These are phyloP conservation scores for Huntiella decipiens DNA, from an alignment of 2,329 filamentous ascomycete species.

Conservation along the genomic window DNA sequence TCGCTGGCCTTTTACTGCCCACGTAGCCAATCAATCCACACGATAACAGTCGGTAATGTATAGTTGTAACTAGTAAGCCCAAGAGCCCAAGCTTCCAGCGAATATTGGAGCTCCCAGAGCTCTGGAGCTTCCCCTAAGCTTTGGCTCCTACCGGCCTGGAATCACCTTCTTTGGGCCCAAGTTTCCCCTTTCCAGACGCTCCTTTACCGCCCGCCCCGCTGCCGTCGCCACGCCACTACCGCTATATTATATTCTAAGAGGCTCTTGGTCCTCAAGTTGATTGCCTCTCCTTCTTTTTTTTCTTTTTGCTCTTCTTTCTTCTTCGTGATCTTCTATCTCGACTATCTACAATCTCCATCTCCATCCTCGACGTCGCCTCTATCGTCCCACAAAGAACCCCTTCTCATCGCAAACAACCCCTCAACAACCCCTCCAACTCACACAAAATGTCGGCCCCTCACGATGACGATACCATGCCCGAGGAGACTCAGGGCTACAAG, in stretches of 20 bases:
- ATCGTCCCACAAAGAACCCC: neutral
- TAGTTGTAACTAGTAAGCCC: no score
- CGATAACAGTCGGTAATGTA: no score
- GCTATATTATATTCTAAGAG: neutral
- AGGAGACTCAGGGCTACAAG: conserved; percentile 91
- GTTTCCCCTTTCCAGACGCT: neutral
- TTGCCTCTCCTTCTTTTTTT: conserved; percentile 3
- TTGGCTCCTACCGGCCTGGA: no score
- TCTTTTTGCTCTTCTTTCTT: neutral
- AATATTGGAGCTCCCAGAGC: no score
- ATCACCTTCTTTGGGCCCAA: no score
- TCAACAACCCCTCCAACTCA: no score
- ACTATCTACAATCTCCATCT: neutral
- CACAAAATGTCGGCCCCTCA: conserved; percentile 27
- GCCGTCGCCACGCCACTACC: conserved; percentile 3
- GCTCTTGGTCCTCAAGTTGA: conserved; percentile 2
- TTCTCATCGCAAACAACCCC: conserved; percentile 4
- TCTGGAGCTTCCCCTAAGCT: no score
- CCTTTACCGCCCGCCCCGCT: conserved; percentile 5
- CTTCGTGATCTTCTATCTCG: neutral
- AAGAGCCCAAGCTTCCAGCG: no score
- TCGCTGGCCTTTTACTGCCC: no score
- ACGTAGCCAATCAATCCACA: no score
- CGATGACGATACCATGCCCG: conserved; percentile 66
- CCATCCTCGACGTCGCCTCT: neutral